Conservation (phyloP, 2,329 filamentous ascomycete species). For the Aspergillus sp. region DNA sequence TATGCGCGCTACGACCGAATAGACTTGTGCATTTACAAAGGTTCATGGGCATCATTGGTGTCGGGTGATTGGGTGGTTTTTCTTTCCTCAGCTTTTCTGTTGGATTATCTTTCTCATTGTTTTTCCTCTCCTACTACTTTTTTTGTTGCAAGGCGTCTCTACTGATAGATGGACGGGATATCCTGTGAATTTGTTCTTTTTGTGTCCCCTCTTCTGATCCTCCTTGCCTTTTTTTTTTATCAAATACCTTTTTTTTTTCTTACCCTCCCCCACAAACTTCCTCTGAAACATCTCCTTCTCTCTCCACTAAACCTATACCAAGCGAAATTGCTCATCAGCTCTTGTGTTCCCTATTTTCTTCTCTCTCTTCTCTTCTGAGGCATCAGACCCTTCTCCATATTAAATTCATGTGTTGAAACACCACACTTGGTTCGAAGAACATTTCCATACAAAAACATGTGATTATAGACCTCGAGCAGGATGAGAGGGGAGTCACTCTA, state of each 20-base stretch:
- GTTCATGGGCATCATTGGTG: constrained; percentile 41
- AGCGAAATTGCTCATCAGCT: constrained; percentile 15
- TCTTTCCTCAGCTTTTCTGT: not conserved
- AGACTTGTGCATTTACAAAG: constrained; percentile 43
- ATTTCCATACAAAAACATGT: not conserved
- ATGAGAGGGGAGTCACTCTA: constrained; percentile 3
- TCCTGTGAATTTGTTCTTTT: constrained; percentile 19
- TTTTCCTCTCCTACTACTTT: constrained; percentile 8
- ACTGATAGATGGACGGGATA: constrained; percentile 30
- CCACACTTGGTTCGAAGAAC: not conserved
- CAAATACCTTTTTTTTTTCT: too few relatives aligned
- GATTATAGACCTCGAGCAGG: constrained; percentile 14
- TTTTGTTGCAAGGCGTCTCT: constrained; percentile 26
- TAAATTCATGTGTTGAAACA: not conserved
- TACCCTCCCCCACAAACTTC: not conserved
- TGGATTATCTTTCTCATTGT: constrained; percentile 8
- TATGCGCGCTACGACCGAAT: constrained; percentile 42
- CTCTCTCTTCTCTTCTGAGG: constrained; percentile 21
- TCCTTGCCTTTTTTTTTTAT: not conserved
- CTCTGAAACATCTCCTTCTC: constrained; percentile 3
- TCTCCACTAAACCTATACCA: not conserved
- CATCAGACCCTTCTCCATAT: not conserved
- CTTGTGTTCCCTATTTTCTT: constrained; percentile 12
- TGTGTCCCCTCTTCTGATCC: constrained; percentile 13
- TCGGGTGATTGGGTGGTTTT: constrained; percentile 28